Percentiles rank a stretch among this genome's conserved stretches.
These are phyloP conservation scores for Periconia sp. DNA, from an alignment of 2,329 filamentous ascomycete species.

Conservation along the genomic window DNA sequence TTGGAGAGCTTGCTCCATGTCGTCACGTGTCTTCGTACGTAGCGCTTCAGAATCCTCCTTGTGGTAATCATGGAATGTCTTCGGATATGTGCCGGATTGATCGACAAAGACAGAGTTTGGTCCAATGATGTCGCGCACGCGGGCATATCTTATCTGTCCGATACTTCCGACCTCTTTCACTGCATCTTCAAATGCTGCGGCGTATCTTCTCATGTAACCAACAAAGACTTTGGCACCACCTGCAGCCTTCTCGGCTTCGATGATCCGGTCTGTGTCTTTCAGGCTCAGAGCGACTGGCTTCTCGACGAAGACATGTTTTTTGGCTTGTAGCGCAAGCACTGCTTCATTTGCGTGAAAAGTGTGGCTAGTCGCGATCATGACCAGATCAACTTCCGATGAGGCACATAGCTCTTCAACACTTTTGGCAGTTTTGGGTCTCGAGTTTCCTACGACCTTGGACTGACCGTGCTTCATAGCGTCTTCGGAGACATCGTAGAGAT, in stretches of 20 bases:
- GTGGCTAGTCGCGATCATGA: conserved; percentile 57
- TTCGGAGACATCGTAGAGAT: not conserved
- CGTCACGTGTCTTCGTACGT: conserved; percentile 21
- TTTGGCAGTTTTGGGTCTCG: not conserved
- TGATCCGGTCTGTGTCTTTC: conserved; percentile 50
- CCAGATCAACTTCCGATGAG: conserved; percentile 50
- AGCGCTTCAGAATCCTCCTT: conserved; percentile 23
- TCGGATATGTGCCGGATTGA: conserved; percentile 53
- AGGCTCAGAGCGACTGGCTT: conserved; percentile 59
- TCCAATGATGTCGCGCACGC: conserved; percentile 55
- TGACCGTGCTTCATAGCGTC: not conserved
- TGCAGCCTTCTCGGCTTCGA: conserved; percentile 51
- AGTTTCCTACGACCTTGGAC: not conserved
- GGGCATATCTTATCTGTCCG: conserved; percentile 57
- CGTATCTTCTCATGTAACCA: conserved; percentile 64
- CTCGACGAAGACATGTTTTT: conserved; percentile 62
- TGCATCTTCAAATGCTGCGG: conserved; percentile 55
- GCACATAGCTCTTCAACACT: not conserved
- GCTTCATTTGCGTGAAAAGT: conserved; percentile 58
- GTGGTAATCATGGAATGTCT: conserved; percentile 47
- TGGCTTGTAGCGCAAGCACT: conserved; percentile 54
- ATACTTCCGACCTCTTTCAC: conserved; percentile 58
- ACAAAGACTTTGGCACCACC: conserved; percentile 55
- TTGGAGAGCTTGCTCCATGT: conserved; percentile 39
- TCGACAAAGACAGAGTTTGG: conserved; percentile 54